Evolutionary conservation across 495 filamentous ascomycete genomes (phyloP), one percentile per base, ranked within the genome.

Genomic region (Polyplosphaeria fusca): DNA sequence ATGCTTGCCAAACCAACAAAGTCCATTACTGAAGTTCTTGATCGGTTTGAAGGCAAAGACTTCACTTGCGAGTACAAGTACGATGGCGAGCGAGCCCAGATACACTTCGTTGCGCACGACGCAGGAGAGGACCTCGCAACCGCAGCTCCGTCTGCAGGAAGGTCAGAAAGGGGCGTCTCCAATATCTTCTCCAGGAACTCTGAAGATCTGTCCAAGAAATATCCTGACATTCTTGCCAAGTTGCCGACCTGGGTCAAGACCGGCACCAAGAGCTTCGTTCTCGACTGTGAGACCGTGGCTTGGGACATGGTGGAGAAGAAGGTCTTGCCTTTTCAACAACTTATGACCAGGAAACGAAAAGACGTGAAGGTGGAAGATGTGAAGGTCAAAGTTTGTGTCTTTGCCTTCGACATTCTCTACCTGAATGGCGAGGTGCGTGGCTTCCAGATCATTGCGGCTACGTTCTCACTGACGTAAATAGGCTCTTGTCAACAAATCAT

Each of bases 31-130:
- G 93, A 98, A 71, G 94, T 98, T 0, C 82, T 97, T 1, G 93
- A 98, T 72, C 87, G 94, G 14, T 98, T 98, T 63, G 93, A 97
- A 73, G 83, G 86, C 30, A 91, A 94, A 68, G 86, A 86, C 4
- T 98, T 97, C 61, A 97, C 93, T 14, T 98, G 94, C 73, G 93
- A 98, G 67, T 98, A 95, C 76, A 98, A 98, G 67, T 98, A 98
- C 64, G 93, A 98, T 63, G 93, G 93, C 24, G 93, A 98, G 70
- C 77, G 93, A 66, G 92, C 94, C 14, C 93, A 98, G 71, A 96
- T 98, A 41, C 93, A 98, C 68, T 98, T 91, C 57, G 90, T 98
- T 32, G 84, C 93, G 2, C 88, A 95, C 39, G 86, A 92, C 52
- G 79, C 87, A 7, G 74, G 78, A 2, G 73, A 86, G 13, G 78